These are phyloP conservation scores for Venturia oleaginea DNA, from an alignment of 2,329 filamentous ascomycete species.

Conservation along the genomic window DNA sequence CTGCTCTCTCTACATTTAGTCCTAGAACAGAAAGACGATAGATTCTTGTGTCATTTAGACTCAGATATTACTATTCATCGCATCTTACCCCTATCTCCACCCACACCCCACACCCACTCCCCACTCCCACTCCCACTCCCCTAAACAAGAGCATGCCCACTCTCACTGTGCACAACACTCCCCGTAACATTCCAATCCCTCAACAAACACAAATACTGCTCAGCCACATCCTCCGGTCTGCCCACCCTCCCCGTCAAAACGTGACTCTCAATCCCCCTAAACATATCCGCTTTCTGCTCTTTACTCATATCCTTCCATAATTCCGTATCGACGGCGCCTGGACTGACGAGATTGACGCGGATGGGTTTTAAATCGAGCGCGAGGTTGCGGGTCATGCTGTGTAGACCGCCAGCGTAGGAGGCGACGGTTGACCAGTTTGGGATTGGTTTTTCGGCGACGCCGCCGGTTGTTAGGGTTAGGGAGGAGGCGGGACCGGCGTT, in stretches of 20 bases:
- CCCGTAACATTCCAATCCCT: constrained; percentile 13
- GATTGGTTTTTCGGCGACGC: constrained; percentile 41
- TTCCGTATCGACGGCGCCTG: constrained; percentile 42
- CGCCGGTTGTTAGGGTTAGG: constrained; percentile 49
- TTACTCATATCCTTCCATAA: constrained; percentile 26
- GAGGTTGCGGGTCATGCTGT: constrained; percentile 46
- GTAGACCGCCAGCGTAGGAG: constrained; percentile 41
- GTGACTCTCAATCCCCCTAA: constrained; percentile 18
- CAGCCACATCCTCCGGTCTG: constrained; percentile 24
- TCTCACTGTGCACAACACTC: not conserved
- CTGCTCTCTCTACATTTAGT: too few relatives aligned
- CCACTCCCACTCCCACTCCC: too few relatives aligned
- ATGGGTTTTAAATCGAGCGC: constrained; percentile 56
- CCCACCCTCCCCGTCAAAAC: constrained; percentile 24
- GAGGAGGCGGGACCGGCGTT: constrained; percentile 21
- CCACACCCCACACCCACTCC: too few relatives aligned
- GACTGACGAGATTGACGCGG: constrained; percentile 53
- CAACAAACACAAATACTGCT: constrained; percentile 13
- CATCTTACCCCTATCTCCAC: too few relatives aligned
- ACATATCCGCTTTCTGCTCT: constrained; percentile 20
- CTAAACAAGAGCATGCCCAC: constrained; percentile 2
- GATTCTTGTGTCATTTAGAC: too few relatives aligned
- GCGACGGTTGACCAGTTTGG: constrained; percentile 43
- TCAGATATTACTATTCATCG: too few relatives aligned
- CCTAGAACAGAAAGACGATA: too few relatives aligned